Base-by-base conservation (phyloP, 2,329 filamentous ascomycete species). In the Talaromyces sp. region DNA sequence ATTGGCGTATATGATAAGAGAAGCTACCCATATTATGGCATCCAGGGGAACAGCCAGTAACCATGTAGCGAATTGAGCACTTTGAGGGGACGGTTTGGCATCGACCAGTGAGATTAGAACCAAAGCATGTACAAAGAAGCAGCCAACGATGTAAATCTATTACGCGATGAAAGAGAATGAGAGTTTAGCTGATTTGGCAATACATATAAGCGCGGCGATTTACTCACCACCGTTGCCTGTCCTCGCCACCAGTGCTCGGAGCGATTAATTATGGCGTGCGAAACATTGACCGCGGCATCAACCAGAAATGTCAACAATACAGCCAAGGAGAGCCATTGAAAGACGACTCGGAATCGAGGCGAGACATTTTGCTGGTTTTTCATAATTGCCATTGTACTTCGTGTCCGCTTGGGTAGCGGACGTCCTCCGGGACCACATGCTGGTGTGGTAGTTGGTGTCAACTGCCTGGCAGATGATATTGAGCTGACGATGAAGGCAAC, bases 21-120 rank as follows among this genome's bases (percentile, higher is more conserved):
- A 91, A 62, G 87, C 85, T 58, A 85, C 84, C 67, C 95, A 83
- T 43, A 98, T 87, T 59, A 88, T 80, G 27, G 89, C 71, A 77
- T 99, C 95, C 68, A 92, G 84, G 29, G 86, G 77, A n/a, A 92
- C 76, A 29, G 89, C 89, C 51, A 92, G 78, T 49, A 84, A 76
- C 95, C 95, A 99, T 71, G 92, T 88, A 56, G 90, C 79, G 64
- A 94, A 85, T 78, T 97, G 93, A 62, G 91, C 88, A 56, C 88
- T 82, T 59, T 89, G 93, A 0, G 95, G 95, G 13, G 91, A 91
- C 38, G 92, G 89, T 68, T 87, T 88, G 74, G 90, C 91, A 77
- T 97, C 93, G 72, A 96, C 84, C 65, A 98, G 85, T 34, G 93
- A 93, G 73, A 97, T 90, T 70, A 96, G 85, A 70, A 97, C 86